Base-by-base conservation (phyloP, 2,329 filamentous ascomycete genomes). In the Diaporthe ilicicola region DNA sequence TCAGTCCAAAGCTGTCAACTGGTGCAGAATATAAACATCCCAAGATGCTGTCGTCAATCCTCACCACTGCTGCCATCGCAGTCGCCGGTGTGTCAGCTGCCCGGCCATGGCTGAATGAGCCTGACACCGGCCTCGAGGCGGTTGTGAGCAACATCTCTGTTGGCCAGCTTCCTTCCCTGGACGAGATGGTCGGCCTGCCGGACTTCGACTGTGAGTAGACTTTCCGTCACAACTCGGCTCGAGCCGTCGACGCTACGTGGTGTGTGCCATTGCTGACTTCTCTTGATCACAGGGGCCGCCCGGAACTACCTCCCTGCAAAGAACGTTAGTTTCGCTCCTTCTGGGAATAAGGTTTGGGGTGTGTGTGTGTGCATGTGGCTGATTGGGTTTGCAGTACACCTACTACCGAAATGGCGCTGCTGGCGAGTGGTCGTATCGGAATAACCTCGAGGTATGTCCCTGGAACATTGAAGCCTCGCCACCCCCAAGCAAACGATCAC, bases 351-450 rank as follows among this genome's bases (percentile, higher is more conserved):
- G 24, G 44, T 37, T 37, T 24, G 12, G 44, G 22, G 44, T 2
- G n/a, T n/a, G n/a, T n/a, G n/a, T 32, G 34, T 48, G 59, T 12
- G 44, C 59, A 64, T 50, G 44, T 48, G 9, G 44, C 59, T 64
- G 44, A 64, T 37, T 64, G 59, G 29, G n/a, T 50, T 37, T 37
- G 44, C 59, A 64, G 59, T 89, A 86, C 78, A 87, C 86, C n/a
- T 89, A 88, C 78, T 89, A 89, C 79, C 84, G 86, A 71, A 87
- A 86, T 73, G 87, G 86, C 24, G 86, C 86, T 4, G 86, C 82
- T 4, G 87, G 86, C 71, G 87, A 89, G 78, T 89, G 84, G 83
- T 84, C 82, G 1, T 88, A 88, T 78, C 82, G 87, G 61, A 88
- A 88, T 77, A 89, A 89, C 78, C 81, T 89, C 7, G 87, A 89